A percentile compares a stretch with the other conserved stretches of the same genome.
Evolutionary conservation across 371 early-diverging fungal genomes (phyloP).

Genomic region (Mucor racemosus): DNA sequence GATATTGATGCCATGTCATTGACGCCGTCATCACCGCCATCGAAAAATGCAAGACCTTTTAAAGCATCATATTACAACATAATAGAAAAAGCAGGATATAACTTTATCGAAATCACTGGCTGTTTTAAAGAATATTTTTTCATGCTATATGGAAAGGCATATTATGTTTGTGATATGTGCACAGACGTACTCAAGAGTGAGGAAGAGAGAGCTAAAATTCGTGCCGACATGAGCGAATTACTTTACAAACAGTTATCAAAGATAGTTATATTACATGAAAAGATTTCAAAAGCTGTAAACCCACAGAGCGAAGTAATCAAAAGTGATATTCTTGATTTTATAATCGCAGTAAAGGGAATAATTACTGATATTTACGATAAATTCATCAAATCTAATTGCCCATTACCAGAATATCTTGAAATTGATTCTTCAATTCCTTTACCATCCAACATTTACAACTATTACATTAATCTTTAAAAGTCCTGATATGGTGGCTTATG

Average conservation of each 20-base stretch:
- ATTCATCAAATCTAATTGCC: not conserved
- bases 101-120: constrained; percentile 11
- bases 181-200: not conserved
- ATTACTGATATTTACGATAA: not conserved
- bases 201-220: not conserved
- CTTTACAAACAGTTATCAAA: not conserved
- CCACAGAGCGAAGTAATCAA: too few species aligned
- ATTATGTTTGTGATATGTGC: not conserved
- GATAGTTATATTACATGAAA: not conserved
- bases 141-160: constrained; percentile 18
- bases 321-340: too few species aligned
- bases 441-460: constrained; percentile 13
- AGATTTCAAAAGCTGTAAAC: too few species aligned
- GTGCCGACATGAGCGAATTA: not conserved
- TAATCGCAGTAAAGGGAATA: not conserved
- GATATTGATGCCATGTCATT: not conserved
- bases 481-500: constrained; percentile 17
- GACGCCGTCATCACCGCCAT: not conserved
- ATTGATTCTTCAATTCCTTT: constrained; percentile 6
- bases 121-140: constrained; percentile 20
- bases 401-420: not conserved
- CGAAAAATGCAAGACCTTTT: too few species aligned
- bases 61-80: not conserved
- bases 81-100: not conserved
- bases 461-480: not conserved